Evolutionary conservation across 768 basidiomycete genomes (phyloP), one percentile per base, ranked within the genome.

Genomic region (Auriscalpium microsporum): DNA sequence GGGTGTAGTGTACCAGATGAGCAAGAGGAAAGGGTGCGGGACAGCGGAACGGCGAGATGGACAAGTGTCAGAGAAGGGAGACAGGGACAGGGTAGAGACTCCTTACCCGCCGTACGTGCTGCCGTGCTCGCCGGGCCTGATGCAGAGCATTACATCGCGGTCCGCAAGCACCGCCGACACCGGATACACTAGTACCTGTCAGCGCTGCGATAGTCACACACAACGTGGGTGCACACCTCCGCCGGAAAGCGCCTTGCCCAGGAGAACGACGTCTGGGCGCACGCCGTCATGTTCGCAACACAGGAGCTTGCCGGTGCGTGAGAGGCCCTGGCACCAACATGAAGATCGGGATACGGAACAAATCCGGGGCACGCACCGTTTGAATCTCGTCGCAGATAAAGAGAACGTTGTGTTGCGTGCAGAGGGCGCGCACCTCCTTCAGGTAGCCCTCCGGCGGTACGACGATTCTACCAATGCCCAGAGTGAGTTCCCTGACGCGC

Each of bases 301-400:
- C 48, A 98, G 82, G 84, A 97, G 82, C 77, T 89, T 94, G 40
- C 95, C 95, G 0, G 95, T 97, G 45, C 95, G 79, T 60, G 89
- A 88, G 33, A 99, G 75, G 44, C 95, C 95, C 83, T 91, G 23
- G 49, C 23, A 57, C 36, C 53, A 35, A 38, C 54, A 17, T 47
- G 54, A 45, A 36, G 53, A 52, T 46, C 55, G 53, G 59, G 4
- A 16, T 46, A 10, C 10, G 8, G 11, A 50, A 9, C 44, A 37
- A 13, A 16, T 34, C 44, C 5, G 33, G 23, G 9, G 52, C 8
- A 13, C 75, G 54, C 54, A 90, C 90, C 44, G 96, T 98, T 71
- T 99, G 96, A 59, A 99, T 94, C 70, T 99, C 96, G 62, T 99
- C 96, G 62, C 92, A 94, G 65, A 99, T 98, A 37, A 99, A 75